phyloP scores from a whole-genome alignment of 768 basidiomycete genomes.

The Daedaleopsis sinensis region DNA sequence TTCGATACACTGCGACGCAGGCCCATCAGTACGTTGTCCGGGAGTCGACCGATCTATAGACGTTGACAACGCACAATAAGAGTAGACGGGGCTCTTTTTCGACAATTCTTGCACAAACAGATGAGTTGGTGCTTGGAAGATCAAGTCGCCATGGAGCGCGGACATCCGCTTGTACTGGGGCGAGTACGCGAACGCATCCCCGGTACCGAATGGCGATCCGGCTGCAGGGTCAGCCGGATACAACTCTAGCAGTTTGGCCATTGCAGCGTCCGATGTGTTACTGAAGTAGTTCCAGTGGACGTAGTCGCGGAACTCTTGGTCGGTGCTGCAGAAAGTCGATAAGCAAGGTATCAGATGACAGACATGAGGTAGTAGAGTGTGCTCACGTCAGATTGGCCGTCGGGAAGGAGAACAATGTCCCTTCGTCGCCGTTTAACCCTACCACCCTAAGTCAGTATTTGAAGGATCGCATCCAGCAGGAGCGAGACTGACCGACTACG shows the following conservation, averaged over 20 bases:
- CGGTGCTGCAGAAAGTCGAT: constrained; percentile 19
- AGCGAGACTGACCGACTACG: constrained; percentile 31
- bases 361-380: neutral
- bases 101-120: constrained; percentile 45
- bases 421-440: constrained; percentile 51
- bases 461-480: too few relatives aligned
- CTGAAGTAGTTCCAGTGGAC: constrained; percentile 28
- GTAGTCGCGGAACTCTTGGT: constrained; percentile 17
- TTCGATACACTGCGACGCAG: neutral
- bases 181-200: constrained; percentile 46
- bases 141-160: constrained; percentile 51
- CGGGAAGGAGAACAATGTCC: constrained; percentile 42
- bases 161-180: constrained; percentile 56
- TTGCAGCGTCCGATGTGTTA: constrained; percentile 8
- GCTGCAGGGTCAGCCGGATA: constrained; percentile 40
- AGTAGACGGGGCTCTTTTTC: constrained; percentile 45
- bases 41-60: too few relatives aligned
- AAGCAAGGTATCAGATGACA: neutral
- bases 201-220: constrained; percentile 58
- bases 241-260: constrained; percentile 22
- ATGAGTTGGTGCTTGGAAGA: constrained; percentile 52
- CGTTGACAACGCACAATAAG: constrained; percentile 39
- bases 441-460: constrained; percentile 39
- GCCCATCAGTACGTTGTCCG: too few relatives aligned
- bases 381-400: constrained; percentile 33